Evolutionary conservation across 768 basidiomycete genomes (phyloP), one percentile per base, ranked within the genome.

Genomic region (Boletus rubroflammeus): DNA sequence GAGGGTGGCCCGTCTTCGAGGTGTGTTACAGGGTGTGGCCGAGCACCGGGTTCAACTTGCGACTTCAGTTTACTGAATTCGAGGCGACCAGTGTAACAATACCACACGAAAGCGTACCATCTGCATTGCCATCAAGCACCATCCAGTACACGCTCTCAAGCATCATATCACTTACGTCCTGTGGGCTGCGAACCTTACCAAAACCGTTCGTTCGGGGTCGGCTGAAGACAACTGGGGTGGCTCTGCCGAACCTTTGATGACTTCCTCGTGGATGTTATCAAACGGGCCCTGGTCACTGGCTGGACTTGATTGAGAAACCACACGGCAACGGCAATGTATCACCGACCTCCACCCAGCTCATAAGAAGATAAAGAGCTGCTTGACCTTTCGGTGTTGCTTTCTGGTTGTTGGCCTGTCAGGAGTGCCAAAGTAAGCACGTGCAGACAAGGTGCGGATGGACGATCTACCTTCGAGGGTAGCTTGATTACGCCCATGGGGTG

Each of bases 71-170:
- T 41, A 13, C 36, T 23, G 50, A 67, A 66, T 21, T 56, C 36
- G 14, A 65, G 14, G 3, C 44, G 19, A 17, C 66, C 63, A 25
- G 63, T 65, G 39, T 67, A 66, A 41, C 66, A 60, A 19, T 67
- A 67, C 55, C 61, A 67, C 28, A 65, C n/a, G 46, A 65, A 63
- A 15, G 66, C 53, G 38, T 36, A 34, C 66, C 66, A 67, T 19
- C 63, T 67, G 39, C 6, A 34, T 40, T 40, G 13, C 6, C 46
- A 17, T 57, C 40, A 34, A 35, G 3, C 34, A 40, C 28, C 19
- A 34, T 41, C 13, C 35, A 3, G 7, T 10, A 14, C 31, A 35
- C 6, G 21, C 8, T 39, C 15, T 39, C 21, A 5, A n/a, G 21
- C 4, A 26, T 17, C 0, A 25, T 19, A n/a, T 47, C 38, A 54